Conservation (phyloP, 1,139 yeast species). For the Zygosaccharomyces pseudobailii region DNA sequence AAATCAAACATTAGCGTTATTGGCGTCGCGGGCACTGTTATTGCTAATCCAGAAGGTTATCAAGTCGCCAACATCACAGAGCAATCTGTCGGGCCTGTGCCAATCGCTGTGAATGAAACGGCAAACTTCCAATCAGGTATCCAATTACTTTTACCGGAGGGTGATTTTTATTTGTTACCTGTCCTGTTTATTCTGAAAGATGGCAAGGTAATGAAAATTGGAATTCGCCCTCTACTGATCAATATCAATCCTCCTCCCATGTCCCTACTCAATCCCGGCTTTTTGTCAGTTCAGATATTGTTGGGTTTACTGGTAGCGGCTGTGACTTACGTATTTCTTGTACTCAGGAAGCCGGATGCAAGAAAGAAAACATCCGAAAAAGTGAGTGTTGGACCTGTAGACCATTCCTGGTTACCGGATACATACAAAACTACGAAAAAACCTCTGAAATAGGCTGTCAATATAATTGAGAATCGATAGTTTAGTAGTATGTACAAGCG, state of each 20-base stretch:
- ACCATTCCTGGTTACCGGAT: slow-evolving; percentile 59
- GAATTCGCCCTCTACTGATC: slow-evolving; percentile 55
- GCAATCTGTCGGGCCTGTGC: slow-evolving; percentile 59
- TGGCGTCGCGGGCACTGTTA: slow-evolving; percentile 72
- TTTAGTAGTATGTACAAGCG: background rate
- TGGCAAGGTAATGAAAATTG: slow-evolving; percentile 51
- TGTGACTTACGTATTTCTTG: slow-evolving; percentile 46
- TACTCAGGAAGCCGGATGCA: slow-evolving; percentile 36
- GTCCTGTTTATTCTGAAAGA: slow-evolving; percentile 50
- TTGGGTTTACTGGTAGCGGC: slow-evolving; percentile 49
- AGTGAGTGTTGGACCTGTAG: slow-evolving; percentile 37
- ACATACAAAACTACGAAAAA: slow-evolving; percentile 36
- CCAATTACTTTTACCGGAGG: slow-evolving; percentile 53
- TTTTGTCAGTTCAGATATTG: slow-evolving; percentile 56
- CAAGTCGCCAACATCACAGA: slow-evolving; percentile 59
- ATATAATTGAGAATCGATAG: background rate
- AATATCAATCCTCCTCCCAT: slow-evolving; percentile 60
- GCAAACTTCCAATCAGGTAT: slow-evolving; percentile 50
- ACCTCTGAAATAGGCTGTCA: background rate
- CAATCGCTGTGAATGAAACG: slow-evolving; percentile 47
- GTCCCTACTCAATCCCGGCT: slow-evolving; percentile 68
- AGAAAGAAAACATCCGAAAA: slow-evolving; percentile 29
- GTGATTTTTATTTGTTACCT: slow-evolving; percentile 58
- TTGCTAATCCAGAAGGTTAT: slow-evolving; percentile 50
- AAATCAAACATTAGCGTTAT: slow-evolving; percentile 50